A percentile compares a stretch with the other conserved stretches of the same genome.
Evolutionary conservation across 2,329 filamentous ascomycete species (phyloP).

Genomic region (Colletotrichum melonis): DNA sequence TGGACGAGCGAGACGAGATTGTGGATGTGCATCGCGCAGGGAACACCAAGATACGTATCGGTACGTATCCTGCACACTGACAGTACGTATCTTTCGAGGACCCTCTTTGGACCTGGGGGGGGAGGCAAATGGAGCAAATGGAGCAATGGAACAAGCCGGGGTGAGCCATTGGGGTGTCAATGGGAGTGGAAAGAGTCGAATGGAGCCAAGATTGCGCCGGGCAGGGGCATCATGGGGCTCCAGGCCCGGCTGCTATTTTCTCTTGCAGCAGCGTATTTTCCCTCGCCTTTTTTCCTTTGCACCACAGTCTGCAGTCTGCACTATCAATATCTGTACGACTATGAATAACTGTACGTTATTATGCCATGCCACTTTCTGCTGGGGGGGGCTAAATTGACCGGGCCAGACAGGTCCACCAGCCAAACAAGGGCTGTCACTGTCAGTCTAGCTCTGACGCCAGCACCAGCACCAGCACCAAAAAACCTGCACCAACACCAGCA

Average conservation of each 20-base stretch:
- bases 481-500: background rate
- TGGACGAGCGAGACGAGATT: constrained; percentile 18
- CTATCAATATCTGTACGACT: too few species aligned
- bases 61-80: background rate
- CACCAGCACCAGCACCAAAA: background rate
- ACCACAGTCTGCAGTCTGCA: too few species aligned
- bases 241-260: background rate
- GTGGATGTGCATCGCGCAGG: constrained; percentile 14
- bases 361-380: background rate
- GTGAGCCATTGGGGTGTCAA: constrained; percentile 12
- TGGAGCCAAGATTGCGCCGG: constrained; percentile 30
- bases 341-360: background rate
- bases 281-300: background rate
- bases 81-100: background rate
- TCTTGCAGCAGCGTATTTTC: background rate
- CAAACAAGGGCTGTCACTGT: constrained; percentile 8
- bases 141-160: background rate
- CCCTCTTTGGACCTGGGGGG: background rate
- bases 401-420: background rate
- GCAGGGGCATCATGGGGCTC: constrained; percentile 4
- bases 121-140: constrained; percentile 6
- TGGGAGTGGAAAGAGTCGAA: constrained; percentile 28
- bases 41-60: constrained; percentile 6
- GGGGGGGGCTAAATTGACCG: background rate
- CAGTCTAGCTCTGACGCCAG: background rate